A percentile compares a stretch with the other conserved stretches of the same genome.
Evolutionary conservation across 495 filamentous ascomycete species (phyloP).

Genomic region (Pyronema domesticum): DNA sequence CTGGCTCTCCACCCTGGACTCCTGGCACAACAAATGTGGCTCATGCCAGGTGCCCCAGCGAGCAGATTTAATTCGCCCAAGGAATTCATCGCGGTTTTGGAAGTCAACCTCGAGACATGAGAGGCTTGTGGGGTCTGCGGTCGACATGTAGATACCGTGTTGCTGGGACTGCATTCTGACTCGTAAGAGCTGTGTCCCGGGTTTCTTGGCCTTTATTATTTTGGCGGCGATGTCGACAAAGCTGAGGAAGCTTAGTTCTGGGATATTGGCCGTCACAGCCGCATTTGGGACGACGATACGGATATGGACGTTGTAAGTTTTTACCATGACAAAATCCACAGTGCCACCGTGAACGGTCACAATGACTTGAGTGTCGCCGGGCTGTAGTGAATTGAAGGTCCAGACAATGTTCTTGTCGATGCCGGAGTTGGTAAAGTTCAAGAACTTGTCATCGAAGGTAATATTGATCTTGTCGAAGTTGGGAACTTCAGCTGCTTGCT

Average conservation of each 20-base stretch:
- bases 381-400: conserved; percentile 14
- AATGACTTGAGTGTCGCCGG: conserved; percentile 9
- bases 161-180: neutral
- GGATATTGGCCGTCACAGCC: too few species aligned
- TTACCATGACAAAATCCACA: neutral
- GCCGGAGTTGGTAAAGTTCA: conserved; percentile 2
- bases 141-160: neutral
- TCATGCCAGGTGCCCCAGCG: neutral
- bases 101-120: conserved; percentile 2
- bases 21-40: neutral
- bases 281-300: conserved; percentile 5
- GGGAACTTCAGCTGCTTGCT: conserved; percentile 1
- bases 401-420: conserved; percentile 11
- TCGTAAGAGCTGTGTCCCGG: neutral
- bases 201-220: conserved; percentile 2
- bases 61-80: neutral
- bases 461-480: conserved; percentile 1
- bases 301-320: conserved; percentile 5
- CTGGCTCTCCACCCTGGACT: neutral
- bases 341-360: conserved; percentile 4
- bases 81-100: neutral
- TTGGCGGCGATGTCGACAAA: conserved; percentile 6
- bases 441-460: conserved; percentile 4
- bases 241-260: conserved; percentile 1
- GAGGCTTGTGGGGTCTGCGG: neutral